A percentile compares a stretch with the other conserved stretches of the same genome.
Conservation (phyloP, 2,329 filamentous ascomycete species). For the Hypoxylon sp. region DNA sequence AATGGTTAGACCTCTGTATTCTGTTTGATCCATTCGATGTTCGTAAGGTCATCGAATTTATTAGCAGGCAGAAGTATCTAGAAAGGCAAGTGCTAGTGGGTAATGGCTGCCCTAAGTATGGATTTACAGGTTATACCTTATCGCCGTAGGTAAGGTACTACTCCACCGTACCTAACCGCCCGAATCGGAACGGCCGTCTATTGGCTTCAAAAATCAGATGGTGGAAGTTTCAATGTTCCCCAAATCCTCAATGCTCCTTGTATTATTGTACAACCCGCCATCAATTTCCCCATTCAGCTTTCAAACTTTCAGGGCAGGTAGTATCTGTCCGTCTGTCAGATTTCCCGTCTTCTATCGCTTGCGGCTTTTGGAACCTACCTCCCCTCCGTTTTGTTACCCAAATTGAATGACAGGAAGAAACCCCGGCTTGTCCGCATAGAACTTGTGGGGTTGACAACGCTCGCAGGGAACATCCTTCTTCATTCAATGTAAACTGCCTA, state of each 20-base stretch:
- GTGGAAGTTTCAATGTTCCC: slow-evolving; percentile 31
- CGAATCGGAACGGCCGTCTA: slow-evolving; percentile 36
- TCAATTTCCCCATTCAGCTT: slow-evolving; percentile 42
- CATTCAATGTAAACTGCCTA: slow-evolving; percentile 29
- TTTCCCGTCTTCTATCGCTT: slow-evolving; percentile 14
- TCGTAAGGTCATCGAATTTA: not conserved
- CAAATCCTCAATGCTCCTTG: slow-evolving; percentile 27
- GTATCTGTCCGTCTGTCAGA: slow-evolving; percentile 39
- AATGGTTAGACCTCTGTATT: not conserved
- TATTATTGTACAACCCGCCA: slow-evolving; percentile 8
- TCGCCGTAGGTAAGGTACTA: slow-evolving; percentile 6
- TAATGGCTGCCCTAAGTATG: slow-evolving; percentile 5
- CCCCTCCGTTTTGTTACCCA: slow-evolving; percentile 18
- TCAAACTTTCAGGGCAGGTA: slow-evolving; percentile 37
- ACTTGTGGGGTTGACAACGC: slow-evolving; percentile 19
- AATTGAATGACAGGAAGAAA: slow-evolving; percentile 16
- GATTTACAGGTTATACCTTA: slow-evolving; percentile 4
- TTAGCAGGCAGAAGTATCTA: not conserved
- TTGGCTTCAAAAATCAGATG: slow-evolving; percentile 29
- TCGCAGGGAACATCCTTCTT: slow-evolving; percentile 1
- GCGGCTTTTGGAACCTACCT: not conserved
- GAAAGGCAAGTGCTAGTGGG: slow-evolving; percentile 17
- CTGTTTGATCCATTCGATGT: not conserved
- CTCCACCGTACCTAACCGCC: slow-evolving; percentile 32
- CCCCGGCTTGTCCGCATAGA: slow-evolving; percentile 13